These are phyloP conservation scores for Hyphodiscus sp. DNA, from an alignment of 2,329 filamentous ascomycete species.

Conservation along the genomic window DNA sequence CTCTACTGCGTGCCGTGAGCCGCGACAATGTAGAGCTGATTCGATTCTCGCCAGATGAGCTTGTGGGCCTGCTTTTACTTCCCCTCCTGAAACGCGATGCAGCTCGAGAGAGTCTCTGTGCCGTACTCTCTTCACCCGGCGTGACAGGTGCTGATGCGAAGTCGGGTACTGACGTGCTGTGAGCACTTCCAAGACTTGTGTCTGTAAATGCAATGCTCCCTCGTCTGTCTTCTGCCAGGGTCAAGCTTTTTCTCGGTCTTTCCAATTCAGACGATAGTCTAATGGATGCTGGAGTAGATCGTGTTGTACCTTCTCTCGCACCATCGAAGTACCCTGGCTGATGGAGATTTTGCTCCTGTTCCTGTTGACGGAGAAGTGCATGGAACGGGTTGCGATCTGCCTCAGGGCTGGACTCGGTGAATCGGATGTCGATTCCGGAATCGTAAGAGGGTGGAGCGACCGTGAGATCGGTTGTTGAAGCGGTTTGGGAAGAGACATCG, in stretches of 20 bases:
- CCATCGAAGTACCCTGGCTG: constrained; percentile 40
- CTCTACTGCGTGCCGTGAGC: constrained; percentile 26
- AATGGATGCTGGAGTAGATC: constrained; percentile 37
- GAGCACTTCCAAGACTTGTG: constrained; percentile 31
- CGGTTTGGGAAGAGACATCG: constrained; percentile 35
- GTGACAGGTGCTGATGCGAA: constrained; percentile 36
- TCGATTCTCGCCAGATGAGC: constrained; percentile 52
- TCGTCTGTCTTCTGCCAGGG: constrained; percentile 39
- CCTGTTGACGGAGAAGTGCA: not conserved
- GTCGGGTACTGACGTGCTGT: constrained; percentile 32
- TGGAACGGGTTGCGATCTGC: not conserved
- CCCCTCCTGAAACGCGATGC: constrained; percentile 46
- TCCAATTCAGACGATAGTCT: constrained; percentile 52
- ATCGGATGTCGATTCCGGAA: constrained; percentile 20
- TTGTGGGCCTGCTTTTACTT: constrained; percentile 48
- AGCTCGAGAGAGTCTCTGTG: constrained; percentile 50
- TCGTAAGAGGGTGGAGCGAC: constrained; percentile 54
- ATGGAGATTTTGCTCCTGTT: not conserved
- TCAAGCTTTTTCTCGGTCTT: constrained; percentile 39
- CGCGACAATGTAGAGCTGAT: constrained; percentile 52
- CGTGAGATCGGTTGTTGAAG: constrained; percentile 14
- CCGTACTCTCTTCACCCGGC: constrained; percentile 47
- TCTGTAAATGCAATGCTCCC: constrained; percentile 47
- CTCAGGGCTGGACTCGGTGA: constrained; percentile 5
- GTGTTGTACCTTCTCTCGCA: constrained; percentile 33